Evolutionary conservation across 805 yeast genomes (phyloP).

Genomic region (Cyberlindnera samutprakarnensis): DNA sequence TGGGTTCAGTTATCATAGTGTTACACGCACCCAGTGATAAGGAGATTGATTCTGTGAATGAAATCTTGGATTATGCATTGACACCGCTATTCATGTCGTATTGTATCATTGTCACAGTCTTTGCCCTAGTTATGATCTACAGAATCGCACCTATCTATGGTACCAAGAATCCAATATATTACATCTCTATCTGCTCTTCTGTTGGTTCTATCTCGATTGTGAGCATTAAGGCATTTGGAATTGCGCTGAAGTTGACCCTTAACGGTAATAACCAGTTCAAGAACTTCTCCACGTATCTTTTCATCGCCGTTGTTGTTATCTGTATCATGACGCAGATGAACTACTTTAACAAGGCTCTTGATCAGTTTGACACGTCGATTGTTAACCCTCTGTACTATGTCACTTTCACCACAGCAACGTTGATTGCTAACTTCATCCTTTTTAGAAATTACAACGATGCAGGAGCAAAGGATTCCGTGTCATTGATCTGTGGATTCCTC

Average conservation of each 20-base stretch:
- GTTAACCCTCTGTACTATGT: conserved; percentile 90
- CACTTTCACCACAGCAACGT: conserved; percentile 82
- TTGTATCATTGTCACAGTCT: conserved; percentile 51
- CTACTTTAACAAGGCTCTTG: conserved; percentile 87
- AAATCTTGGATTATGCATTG: conserved; percentile 71
- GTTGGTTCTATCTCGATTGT: conserved; percentile 90
- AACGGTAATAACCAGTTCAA: conserved; percentile 84
- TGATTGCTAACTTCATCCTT: conserved; percentile 77
- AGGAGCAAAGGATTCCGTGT: conserved; percentile 69
- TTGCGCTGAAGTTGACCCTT: conserved; percentile 78
- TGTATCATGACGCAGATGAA: conserved; percentile 91
- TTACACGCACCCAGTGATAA: conserved; percentile 93
- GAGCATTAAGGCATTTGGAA: conserved; percentile 90
- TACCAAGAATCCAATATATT: conserved; percentile 75
- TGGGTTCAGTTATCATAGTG: conserved; percentile 84
- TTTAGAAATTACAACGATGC: conserved; percentile 86
- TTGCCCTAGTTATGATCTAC: conserved; percentile 73
- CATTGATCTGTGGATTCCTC: conserved; percentile 76
- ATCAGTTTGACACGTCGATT: conserved; percentile 87
- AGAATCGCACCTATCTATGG: conserved; percentile 79
- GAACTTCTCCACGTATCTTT: conserved; percentile 76
- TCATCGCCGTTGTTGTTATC: conserved; percentile 66
- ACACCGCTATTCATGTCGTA: conserved; percentile 72
- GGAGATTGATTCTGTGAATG: conserved; percentile 83
- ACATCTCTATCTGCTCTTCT: conserved; percentile 80